These are phyloP conservation scores for Prasinococcaceae sp. DNA, from an alignment of 139 green algal species.

Conservation along the genomic window DNA sequence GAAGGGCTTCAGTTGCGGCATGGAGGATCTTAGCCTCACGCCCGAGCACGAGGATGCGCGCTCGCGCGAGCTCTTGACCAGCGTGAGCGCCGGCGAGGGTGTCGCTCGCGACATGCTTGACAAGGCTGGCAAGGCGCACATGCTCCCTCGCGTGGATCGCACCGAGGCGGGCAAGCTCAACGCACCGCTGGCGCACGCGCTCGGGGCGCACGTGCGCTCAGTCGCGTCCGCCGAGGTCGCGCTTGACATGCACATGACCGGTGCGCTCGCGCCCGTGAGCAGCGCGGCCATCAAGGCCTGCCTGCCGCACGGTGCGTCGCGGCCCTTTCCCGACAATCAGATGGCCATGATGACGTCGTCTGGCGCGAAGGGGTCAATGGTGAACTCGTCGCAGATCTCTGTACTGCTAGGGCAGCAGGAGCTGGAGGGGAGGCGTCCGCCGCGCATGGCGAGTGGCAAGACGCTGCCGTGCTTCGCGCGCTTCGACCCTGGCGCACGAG, in stretches of 20 bases:
- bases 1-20: slow-evolving; percentile 83
- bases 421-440: slow-evolving; percentile 86
- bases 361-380: slow-evolving; percentile 60
- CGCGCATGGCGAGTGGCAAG: slow-evolving; percentile 76
- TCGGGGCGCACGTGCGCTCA: slow-evolving; percentile 18
- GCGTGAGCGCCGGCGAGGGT: no score
- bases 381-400: slow-evolving; percentile 96
- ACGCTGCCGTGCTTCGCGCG: slow-evolving; percentile 92
- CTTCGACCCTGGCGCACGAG: slow-evolving; percentile 43
- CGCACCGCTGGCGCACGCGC: background rate
- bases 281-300: slow-evolving; percentile 66
- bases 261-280: slow-evolving; percentile 69
- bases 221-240: slow-evolving; percentile 10
- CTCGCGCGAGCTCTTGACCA: background rate
- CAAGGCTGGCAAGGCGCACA: no score
- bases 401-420: slow-evolving; percentile 93
- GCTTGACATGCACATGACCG: slow-evolving; percentile 29
- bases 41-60: slow-evolving; percentile 37
- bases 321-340: slow-evolving; percentile 81
- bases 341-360: slow-evolving; percentile 85
- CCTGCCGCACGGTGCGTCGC: slow-evolving; percentile 51
- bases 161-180: slow-evolving; percentile 11
- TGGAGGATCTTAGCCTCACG: slow-evolving; percentile 76
- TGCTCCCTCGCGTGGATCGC: no score
- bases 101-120: no score